A percentile compares a stretch with the other conserved stretches of the same genome.
These are phyloP conservation scores for Digitaria exilis DNA, from an alignment of 202 grass and related monocot genomes.

Conservation along the genomic window DNA sequence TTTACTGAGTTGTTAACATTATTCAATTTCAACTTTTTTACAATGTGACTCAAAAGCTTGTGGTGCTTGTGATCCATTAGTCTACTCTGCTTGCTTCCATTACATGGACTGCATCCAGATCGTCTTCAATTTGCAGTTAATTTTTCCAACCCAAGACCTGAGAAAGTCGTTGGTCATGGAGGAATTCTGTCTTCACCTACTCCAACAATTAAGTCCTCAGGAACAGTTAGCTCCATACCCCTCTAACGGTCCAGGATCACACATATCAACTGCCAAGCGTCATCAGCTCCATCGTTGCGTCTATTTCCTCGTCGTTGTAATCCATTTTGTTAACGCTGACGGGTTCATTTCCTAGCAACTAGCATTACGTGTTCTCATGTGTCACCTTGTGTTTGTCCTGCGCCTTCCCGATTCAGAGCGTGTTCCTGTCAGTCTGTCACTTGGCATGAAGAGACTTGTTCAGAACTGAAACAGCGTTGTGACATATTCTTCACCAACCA, in stretches of 20 bases:
- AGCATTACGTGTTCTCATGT: neutral
- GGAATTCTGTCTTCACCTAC: conserved; percentile 18
- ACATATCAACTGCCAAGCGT: conserved; percentile 3
- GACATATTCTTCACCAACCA: neutral
- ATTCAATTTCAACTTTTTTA: neutral
- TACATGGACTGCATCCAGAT: neutral
- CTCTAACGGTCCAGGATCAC: conserved; percentile 4
- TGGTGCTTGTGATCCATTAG: neutral
- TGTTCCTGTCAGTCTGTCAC: neutral
- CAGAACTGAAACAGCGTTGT: neutral
- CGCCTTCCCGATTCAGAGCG: neutral
- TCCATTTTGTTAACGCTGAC: neutral
- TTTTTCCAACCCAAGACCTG: conserved; percentile 32
- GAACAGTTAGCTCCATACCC: conserved; percentile 24
- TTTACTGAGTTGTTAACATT: neutral
- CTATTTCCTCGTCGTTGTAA: conserved; percentile 20
- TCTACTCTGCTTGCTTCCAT: neutral
- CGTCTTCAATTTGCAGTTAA: neutral
- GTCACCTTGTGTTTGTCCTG: conserved; percentile 1
- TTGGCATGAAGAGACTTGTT: conserved; percentile 32
- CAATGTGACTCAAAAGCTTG: neutral
- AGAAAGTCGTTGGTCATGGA: neutral
- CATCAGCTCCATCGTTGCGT: neutral
- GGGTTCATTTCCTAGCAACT: conserved; percentile 5
- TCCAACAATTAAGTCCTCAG: conserved; percentile 24